Conservation (phyloP, 257 asterid species). For the Fraxinus excelsior region DNA sequence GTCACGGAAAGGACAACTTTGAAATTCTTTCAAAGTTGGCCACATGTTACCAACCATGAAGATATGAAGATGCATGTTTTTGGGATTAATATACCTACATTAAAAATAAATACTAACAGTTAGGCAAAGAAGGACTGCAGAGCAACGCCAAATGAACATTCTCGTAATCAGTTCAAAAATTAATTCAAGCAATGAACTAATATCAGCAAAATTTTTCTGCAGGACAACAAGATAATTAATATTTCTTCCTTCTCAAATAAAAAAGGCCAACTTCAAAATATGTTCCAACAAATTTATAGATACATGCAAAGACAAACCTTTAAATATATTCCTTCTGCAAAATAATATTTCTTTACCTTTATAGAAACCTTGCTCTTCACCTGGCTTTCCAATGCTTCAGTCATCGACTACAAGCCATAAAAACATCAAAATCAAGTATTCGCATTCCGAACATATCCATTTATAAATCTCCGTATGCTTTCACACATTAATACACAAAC, state of each 20-base stretch:
- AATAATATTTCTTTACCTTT: constrained; percentile 44
- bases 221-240: neutral
- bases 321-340: neutral
- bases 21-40: neutral
- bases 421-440: neutral
- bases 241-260: neutral
- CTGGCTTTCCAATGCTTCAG: constrained; percentile 76
- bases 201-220: neutral
- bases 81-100: neutral
- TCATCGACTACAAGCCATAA: constrained; percentile 67
- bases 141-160: neutral
- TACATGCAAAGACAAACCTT: neutral
- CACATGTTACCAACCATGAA: neutral
- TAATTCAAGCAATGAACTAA: neutral
- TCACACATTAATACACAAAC: neutral
- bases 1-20: neutral
- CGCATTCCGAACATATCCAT: neutral
- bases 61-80: neutral
- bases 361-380: constrained; percentile 78
- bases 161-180: neutral
- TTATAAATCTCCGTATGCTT: neutral
- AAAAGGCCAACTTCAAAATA: constrained; percentile 17
- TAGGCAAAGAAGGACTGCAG: neutral
- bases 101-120: neutral
- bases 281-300: constrained; percentile 9